Conservation (phyloP, 2,329 filamentous ascomycete genomes). For the Alternaria arbusti region DNA sequence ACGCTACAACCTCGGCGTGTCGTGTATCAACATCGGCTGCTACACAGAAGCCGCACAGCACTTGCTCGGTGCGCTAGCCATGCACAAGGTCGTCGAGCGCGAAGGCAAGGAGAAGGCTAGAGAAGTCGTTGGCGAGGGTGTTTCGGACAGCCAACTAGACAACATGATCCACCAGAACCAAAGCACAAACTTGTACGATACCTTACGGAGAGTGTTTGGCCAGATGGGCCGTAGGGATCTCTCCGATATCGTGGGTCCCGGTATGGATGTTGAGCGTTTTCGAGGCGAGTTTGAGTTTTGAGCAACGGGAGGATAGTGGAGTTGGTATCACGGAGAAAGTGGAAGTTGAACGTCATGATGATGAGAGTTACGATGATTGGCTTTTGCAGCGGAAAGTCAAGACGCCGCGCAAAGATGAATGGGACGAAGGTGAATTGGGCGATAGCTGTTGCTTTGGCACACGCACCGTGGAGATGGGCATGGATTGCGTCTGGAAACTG, state of each 20-base stretch:
- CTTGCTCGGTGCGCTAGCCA: slow-evolving; percentile 86
- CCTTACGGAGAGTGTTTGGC: slow-evolving; percentile 89
- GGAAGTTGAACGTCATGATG: neutral
- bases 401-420: slow-evolving; percentile 2
- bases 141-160: slow-evolving; percentile 77
- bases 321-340: neutral
- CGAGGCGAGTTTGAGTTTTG: slow-evolving; percentile 89
- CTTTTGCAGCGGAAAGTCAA: slow-evolving; percentile 22
- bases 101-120: slow-evolving; percentile 82
- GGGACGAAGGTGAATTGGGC: slow-evolving; percentile 28
- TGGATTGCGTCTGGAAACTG: slow-evolving; percentile 36
- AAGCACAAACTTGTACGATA: slow-evolving; percentile 96
- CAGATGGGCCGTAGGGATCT: slow-evolving; percentile 92
- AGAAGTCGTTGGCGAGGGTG: slow-evolving; percentile 70
- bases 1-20: slow-evolving; percentile 94
- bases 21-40: slow-evolving; percentile 96
- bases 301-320: slow-evolving; percentile 6
- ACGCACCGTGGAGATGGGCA: slow-evolving; percentile 27
- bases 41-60: slow-evolving; percentile 92
- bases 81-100: slow-evolving; percentile 93
- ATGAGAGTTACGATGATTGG: slow-evolving; percentile 22
- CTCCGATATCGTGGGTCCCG: slow-evolving; percentile 83
- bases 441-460: slow-evolving; percentile 43
- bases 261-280: slow-evolving; percentile 90
- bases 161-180: slow-evolving; percentile 93